phyloP scores from a whole-genome alignment of 1,284 basidiomycete species.

The Tylopilus orsonianus region DNA sequence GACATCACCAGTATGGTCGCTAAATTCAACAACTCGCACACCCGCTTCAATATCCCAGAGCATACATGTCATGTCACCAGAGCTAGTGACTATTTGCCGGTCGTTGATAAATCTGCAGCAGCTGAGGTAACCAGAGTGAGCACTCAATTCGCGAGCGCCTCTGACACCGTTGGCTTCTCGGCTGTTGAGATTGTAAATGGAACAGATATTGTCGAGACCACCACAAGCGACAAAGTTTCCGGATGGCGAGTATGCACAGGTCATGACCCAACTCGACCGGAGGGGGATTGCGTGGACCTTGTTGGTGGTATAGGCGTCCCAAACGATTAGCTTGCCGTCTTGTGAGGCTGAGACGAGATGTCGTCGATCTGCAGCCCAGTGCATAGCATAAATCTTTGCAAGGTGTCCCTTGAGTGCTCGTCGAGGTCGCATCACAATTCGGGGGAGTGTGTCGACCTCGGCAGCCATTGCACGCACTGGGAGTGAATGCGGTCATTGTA shows the following conservation, averaged over 20 bases:
- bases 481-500: conserved; percentile 20
- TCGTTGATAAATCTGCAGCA: conserved; percentile 99
- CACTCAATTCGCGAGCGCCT: conserved; percentile 87
- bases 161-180: conserved; percentile 71
- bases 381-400: conserved; percentile 99
- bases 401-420: conserved; percentile 95
- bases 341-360: conserved; percentile 99
- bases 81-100: conserved; percentile 95
- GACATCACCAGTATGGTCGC: conserved; percentile 98
- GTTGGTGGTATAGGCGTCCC: conserved; percentile 99
- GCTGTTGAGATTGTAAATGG: conserved; percentile 90
- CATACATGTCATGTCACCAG: conserved; percentile 99
- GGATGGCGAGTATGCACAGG: conserved; percentile 96
- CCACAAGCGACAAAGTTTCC: conserved; percentile 98
- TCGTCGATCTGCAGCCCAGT: conserved; percentile 95
- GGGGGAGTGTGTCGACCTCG: conserved; percentile 92
- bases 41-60: conserved; percentile 99
- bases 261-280: conserved; percentile 99
- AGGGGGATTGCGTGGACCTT: conserved; percentile 99
- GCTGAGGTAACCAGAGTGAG: conserved; percentile 95
- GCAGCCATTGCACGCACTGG: conserved; percentile 94
- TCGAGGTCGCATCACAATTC: conserved; percentile 93
- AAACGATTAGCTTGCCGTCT: conserved; percentile 98
- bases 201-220: conserved; percentile 98
- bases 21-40: conserved; percentile 93